Conservation (phyloP, 2,329 filamentous ascomycete species). For the Colletotrichum gloeosporioides region DNA sequence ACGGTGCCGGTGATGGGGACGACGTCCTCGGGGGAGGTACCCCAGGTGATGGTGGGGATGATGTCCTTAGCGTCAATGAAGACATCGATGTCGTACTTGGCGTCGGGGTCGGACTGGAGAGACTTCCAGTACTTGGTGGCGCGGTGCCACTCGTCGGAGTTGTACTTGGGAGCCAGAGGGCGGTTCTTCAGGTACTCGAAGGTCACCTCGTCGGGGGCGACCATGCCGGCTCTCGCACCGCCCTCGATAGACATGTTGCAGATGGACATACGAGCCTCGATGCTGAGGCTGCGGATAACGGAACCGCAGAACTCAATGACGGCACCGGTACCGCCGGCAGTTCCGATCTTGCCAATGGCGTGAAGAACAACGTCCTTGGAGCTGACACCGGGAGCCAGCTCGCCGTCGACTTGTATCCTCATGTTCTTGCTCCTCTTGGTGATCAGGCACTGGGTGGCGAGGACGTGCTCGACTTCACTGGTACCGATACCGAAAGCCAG, state of each 20-base stretch:
- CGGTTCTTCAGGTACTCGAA: constrained; percentile 94
- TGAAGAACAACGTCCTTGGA: constrained; percentile 96
- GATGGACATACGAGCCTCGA: constrained; percentile 98
- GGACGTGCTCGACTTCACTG: constrained; percentile 96
- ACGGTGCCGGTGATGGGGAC: constrained; percentile 93
- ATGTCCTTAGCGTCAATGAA: constrained; percentile 94
- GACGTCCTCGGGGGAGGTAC: constrained; percentile 94
- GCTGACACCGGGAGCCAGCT: constrained; percentile 87
- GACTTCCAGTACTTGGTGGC: constrained; percentile 88
- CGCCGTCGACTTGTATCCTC: constrained; percentile 93
- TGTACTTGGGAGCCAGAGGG: constrained; percentile 84
- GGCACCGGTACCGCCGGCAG: constrained; percentile 89
- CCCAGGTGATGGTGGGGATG: constrained; percentile 92
- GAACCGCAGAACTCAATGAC: constrained; percentile 99
- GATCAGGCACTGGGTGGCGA: constrained; percentile 94
- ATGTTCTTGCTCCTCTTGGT: constrained; percentile 98
- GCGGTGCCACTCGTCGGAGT: constrained; percentile 87
- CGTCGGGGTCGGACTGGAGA: constrained; percentile 84
- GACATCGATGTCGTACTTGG: constrained; percentile 88
- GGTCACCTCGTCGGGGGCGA: constrained; percentile 91
- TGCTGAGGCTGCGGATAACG: constrained; percentile 85
- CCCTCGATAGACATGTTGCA: constrained; percentile 99
- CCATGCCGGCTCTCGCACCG: constrained; percentile 94
- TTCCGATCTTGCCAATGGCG: constrained; percentile 92
- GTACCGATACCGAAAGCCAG: constrained; percentile 98